phyloP scores from a whole-genome alignment of 208 protist genomes.

The Trypanosoma avium region DNA sequence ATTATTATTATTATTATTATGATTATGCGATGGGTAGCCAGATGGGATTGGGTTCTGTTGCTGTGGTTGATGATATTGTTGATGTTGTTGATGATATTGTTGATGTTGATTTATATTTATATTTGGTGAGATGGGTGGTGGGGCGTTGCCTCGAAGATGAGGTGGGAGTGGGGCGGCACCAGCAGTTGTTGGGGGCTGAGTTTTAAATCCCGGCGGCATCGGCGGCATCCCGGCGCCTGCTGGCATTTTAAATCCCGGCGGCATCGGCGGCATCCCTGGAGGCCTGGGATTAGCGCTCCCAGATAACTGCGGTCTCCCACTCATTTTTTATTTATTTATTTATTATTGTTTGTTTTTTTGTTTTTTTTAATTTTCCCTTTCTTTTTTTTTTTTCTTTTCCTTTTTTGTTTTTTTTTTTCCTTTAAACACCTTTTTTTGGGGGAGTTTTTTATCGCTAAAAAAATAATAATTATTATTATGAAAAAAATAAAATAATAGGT shows the following conservation, averaged over 20 bases:
- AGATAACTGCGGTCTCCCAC: conserved; percentile 38
- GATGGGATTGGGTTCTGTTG: background rate
- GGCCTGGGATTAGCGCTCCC: conserved; percentile 15
- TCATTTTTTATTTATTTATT: conserved; percentile 17
- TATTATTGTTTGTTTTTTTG: background rate
- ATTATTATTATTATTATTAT: background rate
- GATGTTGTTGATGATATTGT: conserved; percentile 11
- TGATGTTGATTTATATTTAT: background rate
- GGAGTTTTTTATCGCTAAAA: too few species aligned
- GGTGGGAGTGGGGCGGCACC: background rate
- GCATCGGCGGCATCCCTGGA: conserved; percentile 26
- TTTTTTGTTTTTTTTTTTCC: conserved; percentile 3
- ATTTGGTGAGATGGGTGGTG: background rate
- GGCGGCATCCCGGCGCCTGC: conserved; percentile 7
- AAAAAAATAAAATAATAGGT: too few species aligned
- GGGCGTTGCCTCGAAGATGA: background rate
- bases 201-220: conserved; percentile 2
- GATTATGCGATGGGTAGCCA: background rate
- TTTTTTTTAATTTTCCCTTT: background rate
- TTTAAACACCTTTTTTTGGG: too few species aligned
- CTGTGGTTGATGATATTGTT: conserved; percentile 12
- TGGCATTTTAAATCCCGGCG: conserved; percentile 36
- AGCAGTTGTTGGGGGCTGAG: too few species aligned
- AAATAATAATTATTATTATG: too few species aligned
- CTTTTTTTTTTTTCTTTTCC: background rate